Conservation (phyloP, 192 early-diverging fungal genomes). For the Martensiomyces pterosporus region DNA sequence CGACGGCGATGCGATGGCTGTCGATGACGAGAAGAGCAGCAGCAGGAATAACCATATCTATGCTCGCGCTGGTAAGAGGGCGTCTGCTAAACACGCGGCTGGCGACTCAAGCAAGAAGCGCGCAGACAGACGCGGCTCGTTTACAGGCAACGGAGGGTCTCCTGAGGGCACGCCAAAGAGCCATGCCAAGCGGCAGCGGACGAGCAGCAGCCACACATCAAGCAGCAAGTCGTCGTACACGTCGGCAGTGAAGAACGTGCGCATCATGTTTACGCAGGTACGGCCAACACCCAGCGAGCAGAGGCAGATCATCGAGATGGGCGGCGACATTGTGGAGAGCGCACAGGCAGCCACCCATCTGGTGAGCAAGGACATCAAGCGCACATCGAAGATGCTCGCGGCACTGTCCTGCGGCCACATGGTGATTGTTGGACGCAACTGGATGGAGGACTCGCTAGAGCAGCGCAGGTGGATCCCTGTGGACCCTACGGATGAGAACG, state of each 20-base stretch:
- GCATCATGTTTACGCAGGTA: conserved; percentile 51
- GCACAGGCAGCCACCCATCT: conserved; percentile 57
- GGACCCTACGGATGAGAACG: conserved; percentile 4
- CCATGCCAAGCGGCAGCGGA: conserved; percentile 5
- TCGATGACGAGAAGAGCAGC: too few species aligned
- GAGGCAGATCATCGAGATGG: conserved; percentile 49
- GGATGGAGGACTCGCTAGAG: conserved; percentile 39
- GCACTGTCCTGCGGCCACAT: conserved; percentile 36
- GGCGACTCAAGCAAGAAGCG: conserved; percentile 15
- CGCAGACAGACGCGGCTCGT: neutral
- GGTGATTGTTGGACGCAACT: conserved; percentile 22
- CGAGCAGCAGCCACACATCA: neutral
- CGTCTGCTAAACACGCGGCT: conserved; percentile 1
- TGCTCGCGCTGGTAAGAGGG: neutral
- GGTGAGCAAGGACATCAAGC: conserved; percentile 48
- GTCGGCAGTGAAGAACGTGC: conserved; percentile 10
- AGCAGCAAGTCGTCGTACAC: too few species aligned
- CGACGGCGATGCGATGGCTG: conserved; percentile 3
- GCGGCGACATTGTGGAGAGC: conserved; percentile 49
- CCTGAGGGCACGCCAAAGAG: too few species aligned
- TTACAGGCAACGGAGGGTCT: conserved; percentile 5
- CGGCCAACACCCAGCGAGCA: conserved; percentile 28
- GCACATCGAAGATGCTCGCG: conserved; percentile 58
- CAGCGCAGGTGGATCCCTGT: conserved; percentile 29
- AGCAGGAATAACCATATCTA: neutral